Evolutionary conservation across 257 asterid genomes (phyloP), one percentile per base, ranked within the genome.

Genomic region (Primulina tabacum): DNA sequence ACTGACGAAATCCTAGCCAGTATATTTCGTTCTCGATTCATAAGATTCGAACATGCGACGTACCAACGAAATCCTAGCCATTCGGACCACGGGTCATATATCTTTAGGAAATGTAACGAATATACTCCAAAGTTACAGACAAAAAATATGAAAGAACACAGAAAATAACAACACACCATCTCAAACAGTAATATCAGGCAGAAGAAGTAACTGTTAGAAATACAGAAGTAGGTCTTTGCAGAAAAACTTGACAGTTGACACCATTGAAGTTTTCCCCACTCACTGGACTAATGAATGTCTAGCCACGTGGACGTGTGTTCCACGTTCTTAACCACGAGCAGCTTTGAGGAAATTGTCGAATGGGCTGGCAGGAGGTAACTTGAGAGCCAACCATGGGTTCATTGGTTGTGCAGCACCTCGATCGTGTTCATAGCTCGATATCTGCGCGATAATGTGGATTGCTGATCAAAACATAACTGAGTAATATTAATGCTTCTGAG

Each of bases 301-400:
- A 14, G 4, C 63, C 55, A 43, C 14, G 2, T 68, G 35, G 58
- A 18, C 10, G n/a, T 14, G 59, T 16, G 37, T 16, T 21, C 28
- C 7, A 40, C 62, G 59, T 26, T 20, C 77, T 40, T 87, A 94
- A 63, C 96, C 88, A 53, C 97, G 94, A 69, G 99, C 99, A 67
- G 99, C 99, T 84, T 86, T 80, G 67, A 94, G 97, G 85, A 94
- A 94, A 88, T 94, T 89, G 80, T 94, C 99, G 1, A 89, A 94
- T 38, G 99, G 99, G 79, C 99, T 94, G 52, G 99, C 96, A 6
- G 99, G 99, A 26, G 99, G 99, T 71, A 94, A 60, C 84, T 95
- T 87, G 59, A 94, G 86, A 70, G 90, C 89, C 70, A 85, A 69
- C 93, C 95, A 88, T 7, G 90, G 71, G 73, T 83, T 92, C 60